Percentiles rank a stretch among this genome's conserved stretches.
Evolutionary conservation across 352 stramenopile genomes (phyloP).

Genomic region (Globisporangium paddicum): DNA sequence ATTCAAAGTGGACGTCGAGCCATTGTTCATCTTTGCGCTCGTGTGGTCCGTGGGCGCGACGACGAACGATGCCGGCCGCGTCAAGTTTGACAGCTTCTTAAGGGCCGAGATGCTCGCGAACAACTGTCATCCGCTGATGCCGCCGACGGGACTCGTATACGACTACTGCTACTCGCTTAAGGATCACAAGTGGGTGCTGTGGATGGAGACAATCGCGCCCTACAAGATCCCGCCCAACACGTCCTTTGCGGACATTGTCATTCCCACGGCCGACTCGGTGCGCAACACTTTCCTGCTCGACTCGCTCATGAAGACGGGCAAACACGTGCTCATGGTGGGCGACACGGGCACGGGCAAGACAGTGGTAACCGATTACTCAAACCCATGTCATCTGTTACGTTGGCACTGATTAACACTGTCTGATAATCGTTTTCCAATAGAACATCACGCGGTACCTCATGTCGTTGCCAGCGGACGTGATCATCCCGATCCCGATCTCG

Average conservation of each 20-base stretch:
- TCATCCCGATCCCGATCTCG: constrained; percentile 89
- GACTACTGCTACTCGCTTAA: constrained; percentile 90
- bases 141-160: constrained; percentile 72
- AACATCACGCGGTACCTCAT: constrained; percentile 91
- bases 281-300: constrained; percentile 92
- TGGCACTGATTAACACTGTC: too few relatives aligned
- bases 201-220: constrained; percentile 90
- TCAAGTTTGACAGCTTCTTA: constrained; percentile 89
- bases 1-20: constrained; percentile 79
- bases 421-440: too few relatives aligned
- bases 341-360: constrained; percentile 94
- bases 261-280: constrained; percentile 91
- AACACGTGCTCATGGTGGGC: constrained; percentile 94
- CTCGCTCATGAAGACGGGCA: constrained; percentile 70
- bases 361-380: constrained; percentile 24
- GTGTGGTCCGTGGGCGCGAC: constrained; percentile 92
- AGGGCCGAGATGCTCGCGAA: constrained; percentile 78
- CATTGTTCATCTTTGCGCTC: constrained; percentile 91
- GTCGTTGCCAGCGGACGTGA: constrained; percentile 77
- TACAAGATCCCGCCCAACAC: constrained; percentile 74
- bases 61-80: constrained; percentile 81
- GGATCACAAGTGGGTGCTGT: constrained; percentile 88
- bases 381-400: too few relatives aligned
- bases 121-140: constrained; percentile 52
- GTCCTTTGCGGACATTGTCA: constrained; percentile 90